Conservation (phyloP, 257 asterid genomes). For the Catharanthus roseus region DNA sequence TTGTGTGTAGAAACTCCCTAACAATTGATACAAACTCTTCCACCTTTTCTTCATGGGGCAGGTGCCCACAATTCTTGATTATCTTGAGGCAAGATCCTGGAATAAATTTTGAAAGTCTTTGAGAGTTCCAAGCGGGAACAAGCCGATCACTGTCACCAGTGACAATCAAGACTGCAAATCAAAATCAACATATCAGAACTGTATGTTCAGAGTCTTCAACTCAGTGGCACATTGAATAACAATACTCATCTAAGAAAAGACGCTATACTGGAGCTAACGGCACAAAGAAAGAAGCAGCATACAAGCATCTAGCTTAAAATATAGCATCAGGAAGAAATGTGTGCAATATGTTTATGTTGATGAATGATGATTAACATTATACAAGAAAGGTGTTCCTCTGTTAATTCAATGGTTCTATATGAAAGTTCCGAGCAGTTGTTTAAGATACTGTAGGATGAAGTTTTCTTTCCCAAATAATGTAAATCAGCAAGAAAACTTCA, state of each 20-base stretch:
- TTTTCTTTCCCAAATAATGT: neutral
- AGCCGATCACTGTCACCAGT: conserved; percentile 92
- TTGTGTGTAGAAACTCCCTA: conserved; percentile 49
- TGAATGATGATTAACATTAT: neutral
- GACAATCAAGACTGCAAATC: conserved; percentile 61
- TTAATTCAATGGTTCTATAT: neutral
- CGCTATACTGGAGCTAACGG: neutral
- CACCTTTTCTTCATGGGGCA: conserved; percentile 90
- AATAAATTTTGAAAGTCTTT: conserved; percentile 72
- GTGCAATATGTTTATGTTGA: neutral
- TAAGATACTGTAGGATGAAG: neutral
- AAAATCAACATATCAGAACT: conserved; percentile 14
- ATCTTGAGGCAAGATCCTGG: conserved; percentile 64
- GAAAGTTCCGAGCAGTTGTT: neutral
- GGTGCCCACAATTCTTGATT: conserved; percentile 88
- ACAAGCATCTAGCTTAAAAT: neutral
- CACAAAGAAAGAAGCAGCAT: neutral
- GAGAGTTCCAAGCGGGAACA: conserved; percentile 85
- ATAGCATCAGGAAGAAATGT: neutral
- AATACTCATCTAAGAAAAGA: neutral
- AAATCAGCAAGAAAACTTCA: conserved; percentile 3
- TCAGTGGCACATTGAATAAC: neutral
- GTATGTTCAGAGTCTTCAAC: neutral
- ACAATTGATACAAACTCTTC: conserved; percentile 71
- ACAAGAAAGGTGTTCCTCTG: neutral